A percentile compares a stretch with the other conserved stretches of the same genome.
Evolutionary conservation across 2,329 filamentous ascomycete genomes (phyloP).

Genomic region (Torrubiella hemipterigena): DNA sequence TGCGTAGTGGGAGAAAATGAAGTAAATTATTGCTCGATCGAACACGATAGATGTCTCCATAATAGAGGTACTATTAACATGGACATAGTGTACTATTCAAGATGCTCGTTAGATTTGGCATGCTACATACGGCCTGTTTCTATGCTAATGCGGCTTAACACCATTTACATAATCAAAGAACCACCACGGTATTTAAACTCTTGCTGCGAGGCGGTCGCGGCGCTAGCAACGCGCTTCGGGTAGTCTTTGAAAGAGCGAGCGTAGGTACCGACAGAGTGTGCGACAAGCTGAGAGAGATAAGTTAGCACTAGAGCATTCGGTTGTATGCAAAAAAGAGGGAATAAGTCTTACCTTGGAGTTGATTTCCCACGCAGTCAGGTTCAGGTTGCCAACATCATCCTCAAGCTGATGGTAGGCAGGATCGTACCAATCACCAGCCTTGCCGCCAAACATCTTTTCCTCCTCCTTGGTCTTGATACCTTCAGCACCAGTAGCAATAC

Average conservation of each 20-base stretch:
- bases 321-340: conserved; percentile 8
- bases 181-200: background rate
- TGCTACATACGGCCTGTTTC: too few species aligned
- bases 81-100: too few species aligned
- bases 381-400: conserved; percentile 45
- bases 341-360: conserved; percentile 52
- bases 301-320: background rate
- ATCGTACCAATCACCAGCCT: conserved; percentile 48
- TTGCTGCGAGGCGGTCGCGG: conserved; percentile 7
- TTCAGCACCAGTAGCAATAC: conserved; percentile 68
- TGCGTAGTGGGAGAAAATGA: too few species aligned
- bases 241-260: conserved; percentile 54
- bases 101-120: too few species aligned
- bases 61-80: too few species aligned
- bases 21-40: too few species aligned
- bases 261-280: conserved; percentile 61
- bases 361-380: conserved; percentile 46
- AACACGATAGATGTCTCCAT: too few species aligned
- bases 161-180: background rate
- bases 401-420: conserved; percentile 51
- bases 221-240: conserved; percentile 37
- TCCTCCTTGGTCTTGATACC: conserved; percentile 61
- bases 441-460: conserved; percentile 56
- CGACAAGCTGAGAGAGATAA: conserved; percentile 51
- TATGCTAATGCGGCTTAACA: too few species aligned